Percentiles rank a stretch among this genome's conserved stretches.
Conservation (phyloP, 257 asterid genomes). For the Primulina eburnea region DNA sequence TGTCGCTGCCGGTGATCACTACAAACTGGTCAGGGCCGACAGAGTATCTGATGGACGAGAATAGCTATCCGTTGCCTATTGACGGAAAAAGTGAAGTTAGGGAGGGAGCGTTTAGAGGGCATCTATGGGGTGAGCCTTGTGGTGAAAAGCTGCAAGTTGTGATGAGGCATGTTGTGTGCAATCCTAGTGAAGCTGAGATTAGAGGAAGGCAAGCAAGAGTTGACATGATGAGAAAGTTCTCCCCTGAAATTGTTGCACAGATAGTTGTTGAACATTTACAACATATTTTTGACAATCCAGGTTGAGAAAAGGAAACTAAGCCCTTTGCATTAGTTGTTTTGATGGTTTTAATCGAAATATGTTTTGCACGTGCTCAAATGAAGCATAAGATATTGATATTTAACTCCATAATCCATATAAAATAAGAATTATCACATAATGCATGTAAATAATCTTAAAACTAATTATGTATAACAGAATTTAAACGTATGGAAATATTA, state of each 20-base stretch:
- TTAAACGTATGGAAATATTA: no score
- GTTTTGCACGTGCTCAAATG: no score
- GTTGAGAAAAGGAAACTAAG: no score
- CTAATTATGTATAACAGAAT: no score
- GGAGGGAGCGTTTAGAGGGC: slow-evolving; percentile 79
- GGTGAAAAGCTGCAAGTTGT: slow-evolving; percentile 47
- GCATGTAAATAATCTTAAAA: no score
- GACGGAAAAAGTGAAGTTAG: slow-evolving; percentile 59
- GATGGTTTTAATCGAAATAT: no score
- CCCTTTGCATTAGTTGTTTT: no score
- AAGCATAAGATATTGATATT: no score
- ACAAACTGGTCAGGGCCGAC: slow-evolving; percentile 96
- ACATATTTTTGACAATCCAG: slow-evolving; percentile 27
- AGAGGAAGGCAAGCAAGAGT: slow-evolving; percentile 67
- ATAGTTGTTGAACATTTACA: slow-evolving; percentile 47
- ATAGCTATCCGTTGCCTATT: slow-evolving; percentile 64
- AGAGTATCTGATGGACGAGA: slow-evolving; percentile 62
- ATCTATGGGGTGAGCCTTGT: slow-evolving; percentile 89
- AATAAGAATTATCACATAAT: no score
- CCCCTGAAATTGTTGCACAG: slow-evolving; percentile 62
- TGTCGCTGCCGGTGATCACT: slow-evolving; percentile 77
- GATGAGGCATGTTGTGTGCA: slow-evolving; percentile 50
- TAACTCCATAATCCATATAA: no score
- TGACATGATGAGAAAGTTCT: slow-evolving; percentile 59
- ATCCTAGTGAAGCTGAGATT: slow-evolving; percentile 45